Conservation (phyloP, 2,329 filamentous ascomycete species). For the Fusarium verrucosum region DNA sequence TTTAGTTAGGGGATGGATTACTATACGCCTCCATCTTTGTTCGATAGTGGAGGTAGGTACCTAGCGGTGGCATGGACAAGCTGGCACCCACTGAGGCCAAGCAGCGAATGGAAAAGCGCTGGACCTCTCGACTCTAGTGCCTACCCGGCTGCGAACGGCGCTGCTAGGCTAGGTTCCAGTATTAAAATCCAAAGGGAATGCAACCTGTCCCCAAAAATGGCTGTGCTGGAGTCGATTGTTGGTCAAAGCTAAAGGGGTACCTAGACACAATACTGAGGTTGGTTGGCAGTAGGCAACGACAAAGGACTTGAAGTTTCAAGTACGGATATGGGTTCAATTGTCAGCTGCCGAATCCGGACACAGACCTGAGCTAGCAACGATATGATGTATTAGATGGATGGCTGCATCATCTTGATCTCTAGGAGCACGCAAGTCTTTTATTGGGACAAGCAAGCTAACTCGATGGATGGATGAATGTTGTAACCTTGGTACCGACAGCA, state of each 20-base stretch:
- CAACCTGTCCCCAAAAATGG: constrained; percentile 42
- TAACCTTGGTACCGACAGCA: not conserved
- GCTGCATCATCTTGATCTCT: constrained; percentile 5
- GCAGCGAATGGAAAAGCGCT: too few species aligned
- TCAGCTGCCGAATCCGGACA: constrained; percentile 30
- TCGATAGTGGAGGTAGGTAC: constrained; percentile 20
- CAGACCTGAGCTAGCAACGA: constrained; percentile 9
- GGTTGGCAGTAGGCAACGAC: constrained; percentile 36
- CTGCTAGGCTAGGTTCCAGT: constrained; percentile 30
- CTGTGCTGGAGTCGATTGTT: constrained; percentile 28
- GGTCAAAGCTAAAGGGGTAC: constrained; percentile 8
- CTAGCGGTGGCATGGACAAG: constrained; percentile 24
- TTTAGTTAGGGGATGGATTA: constrained; percentile 23
- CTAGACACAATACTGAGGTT: too few species aligned
- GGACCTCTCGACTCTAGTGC: too few species aligned
- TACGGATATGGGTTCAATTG: constrained; percentile 10
- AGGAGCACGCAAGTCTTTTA: not conserved
- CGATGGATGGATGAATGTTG: not conserved
- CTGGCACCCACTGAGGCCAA: constrained; percentile 30
- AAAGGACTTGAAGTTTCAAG: constrained; percentile 22
- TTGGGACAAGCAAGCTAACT: not conserved
- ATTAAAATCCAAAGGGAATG: constrained; percentile 39
- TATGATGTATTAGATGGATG: constrained; percentile 14
- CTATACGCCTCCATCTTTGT: constrained; percentile 23
- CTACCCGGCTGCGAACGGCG: constrained; percentile 16